Percentiles rank a stretch among this genome's conserved stretches.
phyloP scores from a whole-genome alignment of 306 rosid genomes.

The Castanopsis chinensis region DNA sequence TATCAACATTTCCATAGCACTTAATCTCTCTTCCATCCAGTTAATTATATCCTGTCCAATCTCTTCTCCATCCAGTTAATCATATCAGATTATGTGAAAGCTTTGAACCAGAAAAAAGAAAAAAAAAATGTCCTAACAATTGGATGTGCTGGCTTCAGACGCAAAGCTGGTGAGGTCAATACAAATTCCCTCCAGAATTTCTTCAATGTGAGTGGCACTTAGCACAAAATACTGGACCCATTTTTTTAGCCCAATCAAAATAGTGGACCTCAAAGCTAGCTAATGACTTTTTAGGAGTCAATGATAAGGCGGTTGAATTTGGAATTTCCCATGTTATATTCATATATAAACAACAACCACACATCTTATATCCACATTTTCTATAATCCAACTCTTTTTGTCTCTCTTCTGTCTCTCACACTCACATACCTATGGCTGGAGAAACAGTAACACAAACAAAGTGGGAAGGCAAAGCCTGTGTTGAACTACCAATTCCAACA shows the following conservation, averaged over 20 bases:
- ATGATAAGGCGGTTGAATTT: neutral
- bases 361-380: neutral
- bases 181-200: slow-evolving; percentile 76
- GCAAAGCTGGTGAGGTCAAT: slow-evolving; percentile 89
- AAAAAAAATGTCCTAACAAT: slow-evolving; percentile 64
- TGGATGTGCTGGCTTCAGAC: slow-evolving; percentile 92
- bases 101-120: neutral
- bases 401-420: neutral
- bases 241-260: neutral
- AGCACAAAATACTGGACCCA: neutral
- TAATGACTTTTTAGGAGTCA: neutral
- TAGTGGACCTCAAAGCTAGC: neutral
- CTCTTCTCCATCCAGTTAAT: slow-evolving; percentile 62
- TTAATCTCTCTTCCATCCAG: slow-evolving; percentile 78
- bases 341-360: neutral
- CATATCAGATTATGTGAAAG: neutral
- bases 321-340: neutral
- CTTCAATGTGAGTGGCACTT: slow-evolving; percentile 45
- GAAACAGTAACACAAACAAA: slow-evolving; percentile 2
- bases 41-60: slow-evolving; percentile 71
- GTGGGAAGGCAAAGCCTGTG: slow-evolving; percentile 35
- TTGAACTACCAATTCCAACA: neutral
- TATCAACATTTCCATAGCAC: slow-evolving; percentile 10
- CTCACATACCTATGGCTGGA: slow-evolving; percentile 5
- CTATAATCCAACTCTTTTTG: no score